These are phyloP conservation scores for Didymosphaeria variabile DNA, from an alignment of 2,329 filamentous ascomycete genomes.

Conservation along the genomic window DNA sequence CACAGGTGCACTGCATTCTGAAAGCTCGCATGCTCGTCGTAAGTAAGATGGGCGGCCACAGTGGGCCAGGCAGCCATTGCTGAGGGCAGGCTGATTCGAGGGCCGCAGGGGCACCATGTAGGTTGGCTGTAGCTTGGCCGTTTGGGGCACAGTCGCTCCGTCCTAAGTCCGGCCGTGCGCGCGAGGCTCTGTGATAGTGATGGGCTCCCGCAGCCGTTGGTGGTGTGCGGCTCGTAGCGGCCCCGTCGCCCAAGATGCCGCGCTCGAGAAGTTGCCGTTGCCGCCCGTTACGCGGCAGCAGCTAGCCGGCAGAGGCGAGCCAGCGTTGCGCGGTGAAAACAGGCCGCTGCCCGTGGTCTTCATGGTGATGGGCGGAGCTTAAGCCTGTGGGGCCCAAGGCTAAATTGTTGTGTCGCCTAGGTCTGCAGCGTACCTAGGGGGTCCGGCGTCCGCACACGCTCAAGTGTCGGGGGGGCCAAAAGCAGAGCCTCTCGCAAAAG, in stretches of 20 bases:
- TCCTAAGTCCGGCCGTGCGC: constrained; percentile 1
- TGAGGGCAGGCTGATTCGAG: constrained; percentile 8
- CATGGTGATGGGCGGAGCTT: not conserved
- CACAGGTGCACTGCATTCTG: not conserved
- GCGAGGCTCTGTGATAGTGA: constrained; percentile 1
- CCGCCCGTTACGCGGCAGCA: not conserved
- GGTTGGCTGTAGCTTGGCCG: not conserved
- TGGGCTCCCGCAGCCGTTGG: not conserved
- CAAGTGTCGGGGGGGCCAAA: not conserved
- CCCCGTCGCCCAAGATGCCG: not conserved
- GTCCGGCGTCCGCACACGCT: constrained; percentile 7
- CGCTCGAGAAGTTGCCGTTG: not conserved
- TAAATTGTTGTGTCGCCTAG: constrained; percentile 12
- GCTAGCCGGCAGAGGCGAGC: not conserved
- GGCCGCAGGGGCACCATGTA: constrained; percentile 3
- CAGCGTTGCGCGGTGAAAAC: not conserved
- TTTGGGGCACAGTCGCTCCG: constrained; percentile 1
- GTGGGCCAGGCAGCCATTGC: constrained; percentile 8
- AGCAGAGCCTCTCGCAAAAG: constrained; percentile 2
- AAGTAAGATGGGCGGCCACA: not conserved
- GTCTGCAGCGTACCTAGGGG: constrained; percentile 7
- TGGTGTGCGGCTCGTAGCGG: not conserved
- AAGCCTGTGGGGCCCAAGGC: constrained; percentile 10
- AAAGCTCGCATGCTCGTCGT: not conserved
- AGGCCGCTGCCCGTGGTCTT: not conserved